Conservation (phyloP, 164 flowering plant genomes). For the Tinospora cordifolia region DNA sequence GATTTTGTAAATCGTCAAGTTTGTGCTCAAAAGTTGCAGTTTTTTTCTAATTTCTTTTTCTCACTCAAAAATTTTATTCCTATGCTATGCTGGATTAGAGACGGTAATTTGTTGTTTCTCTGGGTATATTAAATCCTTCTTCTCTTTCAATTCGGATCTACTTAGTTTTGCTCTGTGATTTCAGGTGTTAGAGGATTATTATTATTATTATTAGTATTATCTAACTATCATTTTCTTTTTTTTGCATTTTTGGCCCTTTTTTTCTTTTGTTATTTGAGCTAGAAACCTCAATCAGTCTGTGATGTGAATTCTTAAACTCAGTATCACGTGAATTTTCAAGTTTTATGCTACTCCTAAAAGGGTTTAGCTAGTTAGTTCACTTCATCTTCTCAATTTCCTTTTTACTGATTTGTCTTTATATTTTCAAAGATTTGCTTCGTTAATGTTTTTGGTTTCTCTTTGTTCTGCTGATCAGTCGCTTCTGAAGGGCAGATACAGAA, state of each 20-base stretch:
- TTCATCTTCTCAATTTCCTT: neutral
- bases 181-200: slow-evolving; percentile 4
- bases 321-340: too few species aligned
- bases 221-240: too few species aligned
- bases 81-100: too few species aligned
- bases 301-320: too few species aligned
- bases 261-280: neutral
- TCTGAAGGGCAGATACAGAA: neutral
- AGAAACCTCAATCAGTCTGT: neutral
- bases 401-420: neutral
- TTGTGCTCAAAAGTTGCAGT: too few species aligned
- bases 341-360: too few species aligned
- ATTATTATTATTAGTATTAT: neutral
- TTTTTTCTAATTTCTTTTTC: too few species aligned
- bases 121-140: neutral
- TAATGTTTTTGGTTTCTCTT: neutral
- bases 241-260: neutral
- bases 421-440: neutral
- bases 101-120: neutral
- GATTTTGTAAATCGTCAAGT: too few species aligned
- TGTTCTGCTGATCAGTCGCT: neutral
- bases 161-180: slow-evolving; percentile 6
- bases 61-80: too few species aligned
- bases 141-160: neutral
- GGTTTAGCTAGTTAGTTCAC: too few species aligned